These are phyloP conservation scores for Babesia bigemina DNA, from an alignment of 169 alveolate genomes.

Conservation along the genomic window DNA sequence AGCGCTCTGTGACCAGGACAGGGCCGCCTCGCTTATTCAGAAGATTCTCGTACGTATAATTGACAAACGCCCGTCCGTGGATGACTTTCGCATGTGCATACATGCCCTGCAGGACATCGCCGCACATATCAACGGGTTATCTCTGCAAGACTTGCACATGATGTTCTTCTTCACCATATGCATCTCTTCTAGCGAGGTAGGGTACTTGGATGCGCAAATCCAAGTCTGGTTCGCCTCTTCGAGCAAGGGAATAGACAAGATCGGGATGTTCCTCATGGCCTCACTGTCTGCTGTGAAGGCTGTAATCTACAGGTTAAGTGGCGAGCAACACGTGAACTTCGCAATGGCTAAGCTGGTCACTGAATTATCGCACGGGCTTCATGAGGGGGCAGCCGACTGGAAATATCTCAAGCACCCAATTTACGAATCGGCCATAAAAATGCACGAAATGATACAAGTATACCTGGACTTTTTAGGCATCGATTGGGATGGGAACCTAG, in stretches of 20 bases:
- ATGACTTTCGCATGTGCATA: slow-evolving; percentile 37
- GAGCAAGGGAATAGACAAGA: slow-evolving; percentile 1
- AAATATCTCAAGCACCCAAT: slow-evolving; percentile 14
- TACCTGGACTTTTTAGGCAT: slow-evolving; percentile 22
- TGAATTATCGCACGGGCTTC: slow-evolving; percentile 8
- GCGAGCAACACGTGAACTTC: slow-evolving; percentile 5
- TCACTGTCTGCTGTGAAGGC: slow-evolving; percentile 19
- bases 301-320: slow-evolving; percentile 8
- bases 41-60: slow-evolving; percentile 19
- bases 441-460: slow-evolving; percentile 5
- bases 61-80: slow-evolving; percentile 15
- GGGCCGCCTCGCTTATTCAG: slow-evolving; percentile 30
- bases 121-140: slow-evolving; percentile 10
- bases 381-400: background rate
- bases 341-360: slow-evolving; percentile 9
- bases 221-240: slow-evolving; percentile 27
- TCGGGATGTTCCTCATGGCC: slow-evolving; percentile 7
- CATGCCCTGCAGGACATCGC: slow-evolving; percentile 39
- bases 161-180: slow-evolving; percentile 58
- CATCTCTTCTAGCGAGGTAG: slow-evolving; percentile 11
- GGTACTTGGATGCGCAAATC: slow-evolving; percentile 26
- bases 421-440: slow-evolving; percentile 5
- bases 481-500: slow-evolving; percentile 24
- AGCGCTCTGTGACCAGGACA: slow-evolving; percentile 26
- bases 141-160: slow-evolving; percentile 11